Base-by-base conservation (phyloP, 1,284 basidiomycete genomes). In the Thelephora terrestris region DNA sequence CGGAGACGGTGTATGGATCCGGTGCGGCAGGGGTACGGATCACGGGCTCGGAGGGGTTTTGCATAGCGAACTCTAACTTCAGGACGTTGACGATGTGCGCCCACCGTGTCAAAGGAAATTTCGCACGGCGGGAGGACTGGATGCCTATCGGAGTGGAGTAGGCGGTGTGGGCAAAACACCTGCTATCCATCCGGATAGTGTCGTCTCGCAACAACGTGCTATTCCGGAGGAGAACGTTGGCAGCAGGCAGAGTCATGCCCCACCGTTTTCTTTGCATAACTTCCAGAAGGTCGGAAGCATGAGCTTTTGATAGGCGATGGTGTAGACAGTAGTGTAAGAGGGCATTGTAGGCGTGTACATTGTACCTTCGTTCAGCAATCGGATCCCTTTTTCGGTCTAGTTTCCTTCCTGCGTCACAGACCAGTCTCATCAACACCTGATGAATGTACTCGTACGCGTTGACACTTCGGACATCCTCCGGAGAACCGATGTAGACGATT, bases 291-390 rank as follows among this genome's bases (percentile, higher is more conserved):
- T 58, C 53, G 5, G 69, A 59, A 0, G 75, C 81, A 21, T 76
- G 63, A 0, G 54, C 49, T 7, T 73, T 63, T 2, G 79, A 79
- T 27, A 71, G 62, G n/a, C 74, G 73, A 53, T 83, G 71, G 2
- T 74, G 73, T 32, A 89, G 67, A 2, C 79, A 64, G 61, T 86
- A 87, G 50, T 79, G 71, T 2, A 89, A 56, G 23, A 89, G 71
- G 0, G 78, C 55, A 58, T 86, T 83, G 63, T 78, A 84, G 0
- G 75, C 64, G 16, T 65, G 61, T 3, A 68, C 51, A 48, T 71
- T 66, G 12, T 82, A 57, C 40, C 38, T 51, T 39, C 27, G 50
- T 47, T 27, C 21, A 2, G 39, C 21, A 9, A 29, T 47, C 18
- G 47, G 39, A n/a, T 2, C 52, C 45, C 27, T 40, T 46, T 51